These are phyloP conservation scores for Ophiobolus disseminans DNA, from an alignment of 2,329 filamentous ascomycete genomes.

Conservation along the genomic window DNA sequence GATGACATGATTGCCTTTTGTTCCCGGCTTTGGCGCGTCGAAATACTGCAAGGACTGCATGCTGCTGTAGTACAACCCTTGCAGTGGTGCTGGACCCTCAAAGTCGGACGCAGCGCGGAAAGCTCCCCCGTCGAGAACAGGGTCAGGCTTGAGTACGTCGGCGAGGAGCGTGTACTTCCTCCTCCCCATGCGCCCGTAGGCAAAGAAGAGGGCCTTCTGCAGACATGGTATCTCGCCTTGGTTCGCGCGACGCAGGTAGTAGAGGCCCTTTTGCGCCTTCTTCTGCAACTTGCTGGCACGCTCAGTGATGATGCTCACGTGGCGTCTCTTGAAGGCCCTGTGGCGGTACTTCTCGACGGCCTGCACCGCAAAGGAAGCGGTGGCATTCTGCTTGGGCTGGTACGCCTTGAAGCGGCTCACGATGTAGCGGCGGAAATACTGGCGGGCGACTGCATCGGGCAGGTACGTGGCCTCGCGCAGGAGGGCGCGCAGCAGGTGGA, in stretches of 20 bases:
- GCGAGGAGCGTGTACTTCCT: constrained; percentile 56
- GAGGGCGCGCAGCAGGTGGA: constrained; percentile 62
- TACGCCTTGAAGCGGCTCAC: constrained; percentile 58
- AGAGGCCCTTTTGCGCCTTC: constrained; percentile 47
- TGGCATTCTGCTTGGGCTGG: constrained; percentile 38
- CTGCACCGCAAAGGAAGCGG: constrained; percentile 15
- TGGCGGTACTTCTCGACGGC: constrained; percentile 29
- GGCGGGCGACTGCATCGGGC: constrained; percentile 62
- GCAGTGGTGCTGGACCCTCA: constrained; percentile 31
- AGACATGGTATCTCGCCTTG: constrained; percentile 60
- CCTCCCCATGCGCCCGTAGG: constrained; percentile 65
- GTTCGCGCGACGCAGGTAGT: constrained; percentile 61
- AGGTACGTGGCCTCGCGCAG: constrained; percentile 68
- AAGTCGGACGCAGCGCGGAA: neutral
- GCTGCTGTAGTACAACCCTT: constrained; percentile 47
- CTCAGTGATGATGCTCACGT: constrained; percentile 27
- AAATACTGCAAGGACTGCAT: constrained; percentile 40
- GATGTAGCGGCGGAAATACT: constrained; percentile 59
- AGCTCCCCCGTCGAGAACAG: constrained; percentile 9
- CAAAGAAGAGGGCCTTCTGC: constrained; percentile 59
- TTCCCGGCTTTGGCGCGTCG: constrained; percentile 30
- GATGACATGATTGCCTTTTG: constrained; percentile 24
- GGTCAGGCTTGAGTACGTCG: constrained; percentile 33
- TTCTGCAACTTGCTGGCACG: constrained; percentile 30
- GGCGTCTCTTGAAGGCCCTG: constrained; percentile 28